Conservation (phyloP, 208 protist genomes). For the Entamoeba invadens region DNA sequence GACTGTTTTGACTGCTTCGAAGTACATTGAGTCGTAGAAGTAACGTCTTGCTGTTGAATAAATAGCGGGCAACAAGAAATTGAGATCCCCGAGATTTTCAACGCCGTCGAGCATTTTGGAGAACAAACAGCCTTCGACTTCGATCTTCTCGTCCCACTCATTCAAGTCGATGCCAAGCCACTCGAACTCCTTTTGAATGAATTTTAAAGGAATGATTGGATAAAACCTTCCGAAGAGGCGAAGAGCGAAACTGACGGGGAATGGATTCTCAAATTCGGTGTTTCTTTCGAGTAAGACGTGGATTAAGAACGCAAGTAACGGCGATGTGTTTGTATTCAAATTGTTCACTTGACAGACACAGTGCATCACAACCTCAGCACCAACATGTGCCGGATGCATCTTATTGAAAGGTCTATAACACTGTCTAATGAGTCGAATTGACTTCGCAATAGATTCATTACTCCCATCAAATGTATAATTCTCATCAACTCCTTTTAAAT, state of each 20-base stretch:
- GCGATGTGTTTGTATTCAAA: not conserved
- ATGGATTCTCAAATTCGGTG: not conserved
- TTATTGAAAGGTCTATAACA: not conserved
- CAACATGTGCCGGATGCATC: not conserved
- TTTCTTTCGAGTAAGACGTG: not conserved
- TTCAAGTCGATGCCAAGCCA: not conserved
- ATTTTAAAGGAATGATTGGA: constrained; percentile 1
- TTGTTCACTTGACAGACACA: not conserved
- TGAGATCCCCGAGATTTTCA: not conserved
- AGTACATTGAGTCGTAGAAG: not conserved
- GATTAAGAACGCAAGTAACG: not conserved
- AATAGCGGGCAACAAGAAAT: not conserved
- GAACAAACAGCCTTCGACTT: not conserved
- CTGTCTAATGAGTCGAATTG: not conserved
- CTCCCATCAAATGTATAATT: not conserved
- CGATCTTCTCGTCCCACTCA: not conserved
- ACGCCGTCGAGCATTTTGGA: not conserved
- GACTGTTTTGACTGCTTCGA: not conserved
- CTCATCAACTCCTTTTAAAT: not conserved
- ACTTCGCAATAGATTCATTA: not conserved
- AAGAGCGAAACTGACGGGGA: not conserved
- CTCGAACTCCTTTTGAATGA: not conserved
- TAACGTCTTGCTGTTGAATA: not conserved
- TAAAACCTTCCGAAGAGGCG: not conserved
- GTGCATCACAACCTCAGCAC: not conserved